Evolutionary conservation across 257 asterid species (phyloP).

Genomic region (Henckelia pumila): DNA sequence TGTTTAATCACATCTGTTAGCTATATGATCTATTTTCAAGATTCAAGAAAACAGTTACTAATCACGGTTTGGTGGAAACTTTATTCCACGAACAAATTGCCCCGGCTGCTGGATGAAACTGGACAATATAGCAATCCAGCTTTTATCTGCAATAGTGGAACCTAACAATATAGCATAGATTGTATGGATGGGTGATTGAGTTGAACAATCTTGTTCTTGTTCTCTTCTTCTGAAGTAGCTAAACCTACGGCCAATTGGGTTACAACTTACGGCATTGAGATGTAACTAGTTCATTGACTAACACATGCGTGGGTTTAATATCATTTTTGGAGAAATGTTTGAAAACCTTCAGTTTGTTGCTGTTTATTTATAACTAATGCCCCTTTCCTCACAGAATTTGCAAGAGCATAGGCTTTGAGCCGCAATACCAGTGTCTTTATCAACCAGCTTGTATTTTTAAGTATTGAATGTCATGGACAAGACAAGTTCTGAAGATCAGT

Average conservation of each 20-base stretch:
- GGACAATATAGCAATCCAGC: not conserved
- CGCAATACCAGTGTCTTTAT: constrained; percentile 42
- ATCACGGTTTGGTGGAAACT: not conserved
- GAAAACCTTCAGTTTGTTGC: constrained; percentile 17
- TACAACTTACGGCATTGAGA: constrained; percentile 29
- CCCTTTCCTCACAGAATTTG: constrained; percentile 30
- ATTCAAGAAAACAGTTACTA: not conserved
- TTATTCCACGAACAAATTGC: not conserved
- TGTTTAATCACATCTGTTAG: not conserved
- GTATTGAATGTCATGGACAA: constrained; percentile 41
- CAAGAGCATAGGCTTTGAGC: constrained; percentile 39
- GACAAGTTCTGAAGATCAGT: constrained; percentile 58
- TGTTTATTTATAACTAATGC: constrained; percentile 5
- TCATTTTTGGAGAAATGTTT: constrained; percentile 13
- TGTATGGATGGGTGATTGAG: not conserved
- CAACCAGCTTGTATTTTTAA: constrained; percentile 36
- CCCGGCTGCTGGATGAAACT: not conserved
- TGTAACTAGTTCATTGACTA: constrained; percentile 31
- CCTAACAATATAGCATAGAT: not conserved
- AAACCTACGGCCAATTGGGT: constrained; percentile 18
- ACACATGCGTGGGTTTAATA: constrained; percentile 36
- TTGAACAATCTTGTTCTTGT: constrained; percentile 9
- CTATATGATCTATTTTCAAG: not conserved
- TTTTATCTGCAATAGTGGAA: no score
- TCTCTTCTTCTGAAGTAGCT: constrained; percentile 25